Percentiles rank a stretch among this genome's conserved stretches.
phyloP scores from a whole-genome alignment of 75 land plant species.

The Picea glauca region DNA sequence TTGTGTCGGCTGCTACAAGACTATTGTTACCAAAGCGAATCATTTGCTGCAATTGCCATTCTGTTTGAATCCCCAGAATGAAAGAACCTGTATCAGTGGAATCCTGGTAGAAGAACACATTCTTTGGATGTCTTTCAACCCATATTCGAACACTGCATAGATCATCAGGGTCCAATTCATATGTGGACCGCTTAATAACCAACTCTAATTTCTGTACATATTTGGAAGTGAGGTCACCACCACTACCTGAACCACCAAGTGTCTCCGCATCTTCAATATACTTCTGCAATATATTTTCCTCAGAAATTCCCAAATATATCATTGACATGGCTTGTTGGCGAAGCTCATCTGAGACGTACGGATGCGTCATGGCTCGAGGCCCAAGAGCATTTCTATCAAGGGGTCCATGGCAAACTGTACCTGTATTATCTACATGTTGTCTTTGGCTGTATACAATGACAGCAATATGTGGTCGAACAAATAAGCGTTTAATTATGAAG shows the following conservation, averaged over 20 bases:
- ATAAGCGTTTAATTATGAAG: slow-evolving; percentile 69
- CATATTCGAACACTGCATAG: slow-evolving; percentile 61
- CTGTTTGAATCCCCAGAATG: slow-evolving; percentile 78
- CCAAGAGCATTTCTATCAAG: slow-evolving; percentile 78
- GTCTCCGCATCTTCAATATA: slow-evolving; percentile 59
- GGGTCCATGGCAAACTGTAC: slow-evolving; percentile 78
- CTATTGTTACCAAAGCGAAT: slow-evolving; percentile 70
- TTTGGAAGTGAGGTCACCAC: slow-evolving; percentile 49
- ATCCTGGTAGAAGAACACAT: slow-evolving; percentile 63
- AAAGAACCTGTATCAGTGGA: slow-evolving; percentile 57
- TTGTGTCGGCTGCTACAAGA: slow-evolving; percentile 64
- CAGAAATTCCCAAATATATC: slow-evolving; percentile 75
- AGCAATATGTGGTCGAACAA: slow-evolving; percentile 67
- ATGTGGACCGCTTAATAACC: slow-evolving; percentile 68
- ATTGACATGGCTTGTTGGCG: slow-evolving; percentile 77
- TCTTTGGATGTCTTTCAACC: slow-evolving; percentile 65
- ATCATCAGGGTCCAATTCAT: slow-evolving; percentile 71
- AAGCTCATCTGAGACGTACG: slow-evolving; percentile 60
- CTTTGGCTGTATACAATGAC: slow-evolving; percentile 60
- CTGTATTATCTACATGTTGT: slow-evolving; percentile 70
- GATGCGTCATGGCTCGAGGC: slow-evolving; percentile 59
- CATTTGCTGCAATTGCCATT: slow-evolving; percentile 86
- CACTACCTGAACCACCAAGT: slow-evolving; percentile 53
- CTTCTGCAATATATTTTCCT: slow-evolving; percentile 58
- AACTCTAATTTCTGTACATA: slow-evolving; percentile 66